Conservation (phyloP, 1,284 basidiomycete species). For the Fistulina hepatica region DNA sequence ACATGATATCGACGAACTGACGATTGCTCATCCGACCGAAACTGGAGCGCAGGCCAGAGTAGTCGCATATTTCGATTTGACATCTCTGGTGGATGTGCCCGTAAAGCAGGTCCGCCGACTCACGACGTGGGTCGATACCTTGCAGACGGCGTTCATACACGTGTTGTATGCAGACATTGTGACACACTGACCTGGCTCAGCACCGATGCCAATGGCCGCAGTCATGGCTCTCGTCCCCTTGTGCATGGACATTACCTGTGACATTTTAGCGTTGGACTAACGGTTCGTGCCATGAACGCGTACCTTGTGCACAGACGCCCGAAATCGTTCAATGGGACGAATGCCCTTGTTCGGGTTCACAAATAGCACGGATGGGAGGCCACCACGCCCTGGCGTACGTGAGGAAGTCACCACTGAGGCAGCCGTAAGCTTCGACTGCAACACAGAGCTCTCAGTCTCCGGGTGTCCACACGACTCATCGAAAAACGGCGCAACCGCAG, state of each 20-base stretch:
- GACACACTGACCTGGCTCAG: conserved; percentile 59
- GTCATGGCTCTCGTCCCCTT: conserved; percentile 29
- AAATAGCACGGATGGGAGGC: conserved; percentile 4
- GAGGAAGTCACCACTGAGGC: conserved; percentile 6
- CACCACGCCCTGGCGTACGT: conserved; percentile 9
- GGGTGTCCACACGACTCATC: conserved; percentile 5
- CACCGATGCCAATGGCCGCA: conserved; percentile 32
- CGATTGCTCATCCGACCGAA: conserved; percentile 47
- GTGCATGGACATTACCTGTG: conserved; percentile 37
- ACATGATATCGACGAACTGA: conserved; percentile 40
- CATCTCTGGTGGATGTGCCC: conserved; percentile 48
- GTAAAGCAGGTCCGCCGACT: conserved; percentile 35
- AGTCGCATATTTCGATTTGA: conserved; percentile 52
- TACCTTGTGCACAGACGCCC: conserved; percentile 34
- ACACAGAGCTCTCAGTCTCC: conserved; percentile 9
- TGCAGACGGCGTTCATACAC: too few species aligned
- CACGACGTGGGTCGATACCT: conserved; percentile 39
- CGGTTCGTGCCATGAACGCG: too few species aligned
- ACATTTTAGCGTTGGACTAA: too few species aligned
- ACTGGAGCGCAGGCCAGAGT: conserved; percentile 38
- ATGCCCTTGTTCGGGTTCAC: conserved; percentile 8
- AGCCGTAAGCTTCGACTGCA: too few species aligned
- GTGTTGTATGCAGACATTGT: too few species aligned
- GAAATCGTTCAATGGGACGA: conserved; percentile 31
- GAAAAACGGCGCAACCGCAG: background rate